Base-by-base conservation (phyloP, 805 yeast species). In the Candida nemodendra region DNA sequence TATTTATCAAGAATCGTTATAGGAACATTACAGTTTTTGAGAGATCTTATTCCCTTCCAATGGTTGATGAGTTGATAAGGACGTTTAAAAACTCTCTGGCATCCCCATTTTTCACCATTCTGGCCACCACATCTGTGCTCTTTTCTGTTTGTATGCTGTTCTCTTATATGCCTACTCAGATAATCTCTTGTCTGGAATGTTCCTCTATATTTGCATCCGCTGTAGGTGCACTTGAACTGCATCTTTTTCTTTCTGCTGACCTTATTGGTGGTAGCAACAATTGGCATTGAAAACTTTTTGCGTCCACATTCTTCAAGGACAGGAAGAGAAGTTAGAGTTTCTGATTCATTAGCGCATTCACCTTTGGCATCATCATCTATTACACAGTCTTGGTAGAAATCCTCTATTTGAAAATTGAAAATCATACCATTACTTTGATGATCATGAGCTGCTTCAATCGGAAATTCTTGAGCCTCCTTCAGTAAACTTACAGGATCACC, bases 11-110 rank as follows among this genome's bases (percentile, higher is more conserved):
- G 16, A 12, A 36, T 15, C 16, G 14, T 30, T 11, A 22, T 30
- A 5, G 60, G 60, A 15, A 55, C 59, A 19, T 38, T 31, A 31
- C 60, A 55, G 8, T 42, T 36, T 18, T 45, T 40, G 12, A 54
- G 27, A 2, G 59, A 54, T 11, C 59, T 36, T 23, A 47, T 48
- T 4, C 56, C 57, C 12, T 41, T 40, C 60, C 60, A 55, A 29
- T 55, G 60, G 26, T 55, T 54, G 4, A 54, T 52, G 8, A 55
- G 31, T 31, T 55, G 60, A 32, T 55, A 55, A 13, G 60, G 60
- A 25, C 60, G 39, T 19, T 51, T 53, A 27, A 54, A 56, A 12
- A 39, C 45, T 19, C 48, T 53, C 14, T 45, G 48, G 21, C 61
- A 56, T 1, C 59, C 61, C 61, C 59, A 56, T 15, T 19, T 29